These are phyloP conservation scores for Phytophthora constricta DNA, from an alignment of 352 stramenopile species.

Conservation along the genomic window DNA sequence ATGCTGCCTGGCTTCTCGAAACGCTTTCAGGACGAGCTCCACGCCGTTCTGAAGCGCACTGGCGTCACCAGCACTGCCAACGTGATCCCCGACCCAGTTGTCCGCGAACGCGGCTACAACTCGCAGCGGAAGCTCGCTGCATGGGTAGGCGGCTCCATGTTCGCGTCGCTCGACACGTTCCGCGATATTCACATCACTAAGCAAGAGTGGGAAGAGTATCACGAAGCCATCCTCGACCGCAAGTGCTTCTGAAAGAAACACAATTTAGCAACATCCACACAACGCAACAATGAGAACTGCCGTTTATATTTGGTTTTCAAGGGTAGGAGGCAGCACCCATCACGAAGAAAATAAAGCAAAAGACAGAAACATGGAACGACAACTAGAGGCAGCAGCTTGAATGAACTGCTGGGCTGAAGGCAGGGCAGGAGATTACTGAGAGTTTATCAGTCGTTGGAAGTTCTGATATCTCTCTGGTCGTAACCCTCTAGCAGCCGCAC, in stretches of 20 bases:
- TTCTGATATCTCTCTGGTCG: not conserved
- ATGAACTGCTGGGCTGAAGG: not conserved
- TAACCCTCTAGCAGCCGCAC: constrained; percentile 70
- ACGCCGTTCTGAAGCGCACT: constrained; percentile 32
- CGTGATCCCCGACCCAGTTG: constrained; percentile 81
- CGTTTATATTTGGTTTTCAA: constrained; percentile 29
- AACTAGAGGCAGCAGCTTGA: constrained; percentile 15
- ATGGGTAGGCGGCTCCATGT: constrained; percentile 92
- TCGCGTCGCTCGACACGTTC: constrained; percentile 89
- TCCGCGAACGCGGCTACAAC: constrained; percentile 88
- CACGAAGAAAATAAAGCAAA: constrained; percentile 22
- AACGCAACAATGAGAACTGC: constrained; percentile 3
- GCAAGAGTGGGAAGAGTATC: constrained; percentile 91
- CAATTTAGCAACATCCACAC: not conserved
- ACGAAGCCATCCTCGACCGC: constrained; percentile 82
- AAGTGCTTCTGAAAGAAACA: constrained; percentile 74
- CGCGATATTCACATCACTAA: constrained; percentile 89
- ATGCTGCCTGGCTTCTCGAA: constrained; percentile 85
- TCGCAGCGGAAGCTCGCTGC: constrained; percentile 83
- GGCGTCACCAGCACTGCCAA: constrained; percentile 34
- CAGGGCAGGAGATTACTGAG: too few relatives aligned
- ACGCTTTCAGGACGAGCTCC: constrained; percentile 80
- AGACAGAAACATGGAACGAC: constrained; percentile 39
- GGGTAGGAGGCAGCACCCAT: constrained; percentile 23
- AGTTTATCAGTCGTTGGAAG: not conserved